Base-by-base conservation (phyloP, 768 basidiomycete species). In the Suillus cothurnatus region DNA sequence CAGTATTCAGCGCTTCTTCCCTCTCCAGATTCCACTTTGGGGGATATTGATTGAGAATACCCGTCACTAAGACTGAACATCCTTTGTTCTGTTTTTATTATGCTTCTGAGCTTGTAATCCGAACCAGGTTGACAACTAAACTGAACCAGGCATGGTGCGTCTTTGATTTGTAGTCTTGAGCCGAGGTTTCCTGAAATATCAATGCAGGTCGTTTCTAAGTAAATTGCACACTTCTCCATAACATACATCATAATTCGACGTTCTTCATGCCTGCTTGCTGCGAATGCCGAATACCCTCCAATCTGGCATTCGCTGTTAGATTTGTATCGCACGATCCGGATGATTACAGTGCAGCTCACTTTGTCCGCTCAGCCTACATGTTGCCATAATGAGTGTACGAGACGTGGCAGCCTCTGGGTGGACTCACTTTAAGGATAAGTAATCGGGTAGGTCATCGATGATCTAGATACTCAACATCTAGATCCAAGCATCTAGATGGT, bases 401-500 rank as follows among this genome's bases (percentile, higher is more conserved):
- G 32, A 34, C 55, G 26, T 50, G 26, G 56, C 36, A 26, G 23
- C 39, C 57, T 38, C 7, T 17, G 4, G 23, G 56, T 23, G 36
- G 11, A 6, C 38, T 39, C 38, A 19, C 38, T 58, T 23, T 12
- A 39, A 39, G 26, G 15, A 39, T 38, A 28, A 28, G 38, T 26
- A 12, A 53, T 31, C 52, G 52, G 52, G 31, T 32, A 53, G 52
- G 19, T 19, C 11, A 53, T 50, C 50, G 50, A 50, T 50, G 47
- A 50, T 50, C 50, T 50, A 28, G 50, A 50, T 50, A 17, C 26
- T 50, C 26, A 17, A 50, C 50, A 50, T 53, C 52, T 53, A 11
- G 52, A 53, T 53, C n/a, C n/a, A n/a, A n/a, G 31, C 52, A 53
- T 53, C 52, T 15, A 34, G 32, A 56, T 56, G 32, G n/a, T 32